Evolutionary conservation across 1,284 basidiomycete species (phyloP).

Genomic region (Lentinula novae-zelandiae): DNA sequence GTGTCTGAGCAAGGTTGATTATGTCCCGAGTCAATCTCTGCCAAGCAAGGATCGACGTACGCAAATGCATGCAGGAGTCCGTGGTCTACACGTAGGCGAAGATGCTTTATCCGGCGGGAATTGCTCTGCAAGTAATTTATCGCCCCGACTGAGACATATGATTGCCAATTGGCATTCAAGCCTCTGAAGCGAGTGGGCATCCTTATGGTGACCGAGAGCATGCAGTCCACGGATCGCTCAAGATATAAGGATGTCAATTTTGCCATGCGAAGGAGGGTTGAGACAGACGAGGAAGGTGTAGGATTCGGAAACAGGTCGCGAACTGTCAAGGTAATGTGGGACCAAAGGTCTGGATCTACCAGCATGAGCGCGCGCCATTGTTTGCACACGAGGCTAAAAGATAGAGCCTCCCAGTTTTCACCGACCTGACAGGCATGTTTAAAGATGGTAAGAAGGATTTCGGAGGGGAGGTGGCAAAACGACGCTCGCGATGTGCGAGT

Average conservation of each 20-base stretch:
- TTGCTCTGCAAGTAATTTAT: neutral
- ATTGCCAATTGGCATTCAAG: conserved; percentile 3
- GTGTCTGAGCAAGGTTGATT: neutral
- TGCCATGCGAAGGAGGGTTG: neutral
- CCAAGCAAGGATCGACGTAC: neutral
- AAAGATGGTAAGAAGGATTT: conserved; percentile 5
- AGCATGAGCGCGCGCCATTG: neutral
- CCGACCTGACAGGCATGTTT: neutral
- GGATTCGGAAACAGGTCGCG: neutral
- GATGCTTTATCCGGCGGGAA: neutral
- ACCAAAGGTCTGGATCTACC: neutral
- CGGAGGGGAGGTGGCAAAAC: neutral
- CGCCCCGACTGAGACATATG: neutral
- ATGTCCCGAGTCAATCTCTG: neutral
- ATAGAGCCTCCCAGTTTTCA: neutral
- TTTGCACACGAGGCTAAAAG: neutral
- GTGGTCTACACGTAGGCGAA: conserved; percentile 1
- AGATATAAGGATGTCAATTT: neutral
- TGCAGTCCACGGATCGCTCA: neutral
- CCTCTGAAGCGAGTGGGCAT: conserved; percentile 5
- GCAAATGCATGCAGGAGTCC: conserved; percentile 1
- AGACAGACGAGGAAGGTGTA: neutral
- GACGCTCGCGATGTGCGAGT: neutral
- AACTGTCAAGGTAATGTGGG: neutral
- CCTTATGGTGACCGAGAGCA: conserved; percentile 5